Percentiles rank a stretch among this genome's conserved stretches.
These are phyloP conservation scores for Lippia alba DNA, from an alignment of 305 asterid species.

Conservation along the genomic window DNA sequence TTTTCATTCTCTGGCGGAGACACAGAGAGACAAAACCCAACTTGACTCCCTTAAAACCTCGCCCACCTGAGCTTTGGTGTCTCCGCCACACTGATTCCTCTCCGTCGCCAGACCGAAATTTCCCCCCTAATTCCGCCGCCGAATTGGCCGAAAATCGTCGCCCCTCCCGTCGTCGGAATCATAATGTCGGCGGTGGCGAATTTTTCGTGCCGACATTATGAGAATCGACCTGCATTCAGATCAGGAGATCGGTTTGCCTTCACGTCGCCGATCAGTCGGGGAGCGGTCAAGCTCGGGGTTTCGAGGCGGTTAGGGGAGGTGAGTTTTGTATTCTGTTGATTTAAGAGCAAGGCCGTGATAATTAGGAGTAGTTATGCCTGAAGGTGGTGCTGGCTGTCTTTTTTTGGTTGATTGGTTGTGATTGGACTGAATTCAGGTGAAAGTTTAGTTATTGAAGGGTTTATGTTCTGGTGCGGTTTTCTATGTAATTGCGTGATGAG, in stretches of 20 bases:
- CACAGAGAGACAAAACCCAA: slow-evolving; percentile 25
- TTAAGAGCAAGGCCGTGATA: background rate
- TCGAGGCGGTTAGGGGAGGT: slow-evolving; percentile 43
- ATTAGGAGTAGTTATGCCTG: slow-evolving; percentile 9
- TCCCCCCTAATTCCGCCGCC: slow-evolving; percentile 29
- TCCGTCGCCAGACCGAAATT: slow-evolving; percentile 13
- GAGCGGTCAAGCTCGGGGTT: slow-evolving; percentile 27
- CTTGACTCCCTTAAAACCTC: slow-evolving; percentile 21
- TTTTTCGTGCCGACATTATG: slow-evolving; percentile 47
- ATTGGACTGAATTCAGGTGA: background rate
- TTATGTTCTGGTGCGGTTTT: slow-evolving; percentile 7
- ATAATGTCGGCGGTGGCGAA: slow-evolving; percentile 50
- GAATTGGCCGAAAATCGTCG: slow-evolving; percentile 1
- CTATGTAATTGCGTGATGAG: background rate
- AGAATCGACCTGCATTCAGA: slow-evolving; percentile 45
- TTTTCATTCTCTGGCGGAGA: slow-evolving; percentile 41
- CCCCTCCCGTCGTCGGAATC: slow-evolving; percentile 27
- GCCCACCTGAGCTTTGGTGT: slow-evolving; percentile 33
- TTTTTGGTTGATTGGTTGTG: slow-evolving; percentile 3
- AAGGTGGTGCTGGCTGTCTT: background rate
- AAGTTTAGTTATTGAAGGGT: background rate
- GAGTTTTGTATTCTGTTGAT: background rate
- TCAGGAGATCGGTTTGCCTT: slow-evolving; percentile 35
- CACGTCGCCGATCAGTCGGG: slow-evolving; percentile 36
- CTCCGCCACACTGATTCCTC: slow-evolving; percentile 42